Evolutionary conservation across 768 basidiomycete genomes (phyloP), one percentile per base, ranked within the genome.

Genomic region (Lactarius quietus): DNA sequence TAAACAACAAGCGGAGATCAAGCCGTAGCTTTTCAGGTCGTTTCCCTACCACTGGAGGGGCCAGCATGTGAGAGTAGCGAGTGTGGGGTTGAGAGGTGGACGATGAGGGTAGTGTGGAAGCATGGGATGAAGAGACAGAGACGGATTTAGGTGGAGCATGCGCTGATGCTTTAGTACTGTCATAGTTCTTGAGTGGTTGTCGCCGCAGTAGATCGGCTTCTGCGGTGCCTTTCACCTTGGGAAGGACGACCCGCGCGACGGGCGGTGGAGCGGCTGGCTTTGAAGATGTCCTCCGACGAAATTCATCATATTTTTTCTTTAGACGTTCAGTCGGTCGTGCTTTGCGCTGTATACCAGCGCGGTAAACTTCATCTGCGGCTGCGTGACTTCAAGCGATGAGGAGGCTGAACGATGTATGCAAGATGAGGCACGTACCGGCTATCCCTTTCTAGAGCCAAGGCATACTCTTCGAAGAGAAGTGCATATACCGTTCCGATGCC

Each of bases 391-490:
- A 43, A 39, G 23, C 26, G 26, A 57, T 69, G 18, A 62, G 53
- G 28, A 18, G 39, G 20, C 17, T 45, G 61, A 41, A 59, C 26
- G 38, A 65, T 48, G n/a, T 18, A 29, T 29, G n/a, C 6, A n/a
- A 36, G n/a, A 66, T 14, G 43, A 26, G 33, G 20, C 17, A 20
- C 69, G 74, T 77, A 96, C 96, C 86, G 84, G 70, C 89, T 88
- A 48, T 83, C 82, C 53, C 80, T 78, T 77, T 98, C 95, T 61
- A 96, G 79, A 3, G 87, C 80, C 41, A 81, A 77, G 2, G 96
- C 94, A 75, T 94, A 98, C 70, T 96, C 94, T 74, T 96, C 93
- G 72, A 97, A 99, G 55, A 97, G 77, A 53, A 89, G 78, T 1
- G 92, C 83, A 76, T 92, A 98, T 38, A 87, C 83, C 39, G 82